Evolutionary conservation across 2,329 filamentous ascomycete species (phyloP).

Genomic region (Bipolaris victoriae): DNA sequence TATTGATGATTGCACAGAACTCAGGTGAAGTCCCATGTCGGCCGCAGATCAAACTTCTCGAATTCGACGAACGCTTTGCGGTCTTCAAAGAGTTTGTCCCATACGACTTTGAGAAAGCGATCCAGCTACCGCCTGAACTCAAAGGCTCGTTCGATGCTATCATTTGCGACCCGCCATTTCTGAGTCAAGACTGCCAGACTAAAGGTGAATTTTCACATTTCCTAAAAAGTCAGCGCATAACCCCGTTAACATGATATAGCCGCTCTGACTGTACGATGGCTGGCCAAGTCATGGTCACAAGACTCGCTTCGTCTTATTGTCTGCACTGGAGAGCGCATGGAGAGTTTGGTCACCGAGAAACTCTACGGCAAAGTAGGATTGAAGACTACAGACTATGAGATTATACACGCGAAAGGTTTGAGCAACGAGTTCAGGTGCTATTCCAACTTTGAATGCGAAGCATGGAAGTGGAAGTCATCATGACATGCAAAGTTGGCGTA

Average conservation of each 20-base stretch:
- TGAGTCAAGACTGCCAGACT: constrained; percentile 80
- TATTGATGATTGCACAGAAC: constrained; percentile 24
- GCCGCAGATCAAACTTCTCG: constrained; percentile 70
- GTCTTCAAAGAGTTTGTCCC: constrained; percentile 76
- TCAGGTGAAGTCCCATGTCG: constrained; percentile 39
- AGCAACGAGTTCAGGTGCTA: constrained; percentile 85
- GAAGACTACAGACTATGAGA: constrained; percentile 70
- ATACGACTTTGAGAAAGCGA: constrained; percentile 75
- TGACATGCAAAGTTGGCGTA: constrained; percentile 5
- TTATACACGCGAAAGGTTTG: constrained; percentile 71
- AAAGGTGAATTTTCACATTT: constrained; percentile 60
- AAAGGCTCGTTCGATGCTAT: constrained; percentile 71
- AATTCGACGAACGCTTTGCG: constrained; percentile 75
- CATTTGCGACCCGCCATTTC: constrained; percentile 78
- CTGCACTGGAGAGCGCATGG: constrained; percentile 81
- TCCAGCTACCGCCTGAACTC: constrained; percentile 67
- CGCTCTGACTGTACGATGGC: constrained; percentile 76
- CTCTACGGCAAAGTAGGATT: constrained; percentile 71
- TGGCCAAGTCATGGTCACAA: constrained; percentile 61
- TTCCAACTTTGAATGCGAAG: constrained; percentile 72
- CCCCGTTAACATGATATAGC: constrained; percentile 53
- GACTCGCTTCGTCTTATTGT: constrained; percentile 60
- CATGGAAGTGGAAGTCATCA: constrained; percentile 46
- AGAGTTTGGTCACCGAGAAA: constrained; percentile 62
- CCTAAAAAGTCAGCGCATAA: neutral